These are phyloP conservation scores for Grifola frondosa DNA, from an alignment of 1,284 basidiomycete genomes.

Conservation along the genomic window DNA sequence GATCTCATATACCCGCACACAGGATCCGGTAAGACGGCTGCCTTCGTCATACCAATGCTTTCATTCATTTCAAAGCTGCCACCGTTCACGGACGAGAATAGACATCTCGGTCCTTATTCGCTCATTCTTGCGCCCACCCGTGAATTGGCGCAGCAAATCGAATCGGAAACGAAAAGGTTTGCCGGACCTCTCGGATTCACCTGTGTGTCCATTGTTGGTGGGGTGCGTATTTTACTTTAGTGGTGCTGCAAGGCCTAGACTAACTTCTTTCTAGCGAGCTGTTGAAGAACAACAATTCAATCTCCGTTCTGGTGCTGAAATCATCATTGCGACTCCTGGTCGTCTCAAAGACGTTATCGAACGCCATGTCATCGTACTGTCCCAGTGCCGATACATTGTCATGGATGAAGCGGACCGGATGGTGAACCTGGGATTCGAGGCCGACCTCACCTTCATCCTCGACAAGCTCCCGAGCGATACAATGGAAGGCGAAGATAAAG, in stretches of 20 bases:
- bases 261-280: slow-evolving; percentile 51
- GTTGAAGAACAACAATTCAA: slow-evolving; percentile 98
- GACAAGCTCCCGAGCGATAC: slow-evolving; percentile 87
- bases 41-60: slow-evolving; percentile 98
- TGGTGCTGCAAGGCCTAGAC: slow-evolving; percentile 8
- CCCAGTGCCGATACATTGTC: slow-evolving; percentile 96
- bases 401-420: slow-evolving; percentile 99
- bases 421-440: slow-evolving; percentile 97
- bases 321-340: slow-evolving; percentile 98
- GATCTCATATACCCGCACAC: slow-evolving; percentile 8
- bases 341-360: slow-evolving; percentile 97
- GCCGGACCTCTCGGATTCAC: slow-evolving; percentile 84
- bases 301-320: slow-evolving; percentile 93
- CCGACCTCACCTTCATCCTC: slow-evolving; percentile 91
- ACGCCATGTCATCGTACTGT: slow-evolving; percentile 90
- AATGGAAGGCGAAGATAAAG: slow-evolving; percentile 80
- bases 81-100: slow-evolving; percentile 85
- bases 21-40: slow-evolving; percentile 99
- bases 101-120: slow-evolving; percentile 91
- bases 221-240: slow-evolving; percentile 51
- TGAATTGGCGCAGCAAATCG: slow-evolving; percentile 97
- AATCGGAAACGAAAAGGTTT: slow-evolving; percentile 90
- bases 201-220: slow-evolving; percentile 97
- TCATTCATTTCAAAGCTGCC: slow-evolving; percentile 89
- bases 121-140: slow-evolving; percentile 95